Conservation (phyloP, 345 rosid species). For the Acer negundo region DNA sequence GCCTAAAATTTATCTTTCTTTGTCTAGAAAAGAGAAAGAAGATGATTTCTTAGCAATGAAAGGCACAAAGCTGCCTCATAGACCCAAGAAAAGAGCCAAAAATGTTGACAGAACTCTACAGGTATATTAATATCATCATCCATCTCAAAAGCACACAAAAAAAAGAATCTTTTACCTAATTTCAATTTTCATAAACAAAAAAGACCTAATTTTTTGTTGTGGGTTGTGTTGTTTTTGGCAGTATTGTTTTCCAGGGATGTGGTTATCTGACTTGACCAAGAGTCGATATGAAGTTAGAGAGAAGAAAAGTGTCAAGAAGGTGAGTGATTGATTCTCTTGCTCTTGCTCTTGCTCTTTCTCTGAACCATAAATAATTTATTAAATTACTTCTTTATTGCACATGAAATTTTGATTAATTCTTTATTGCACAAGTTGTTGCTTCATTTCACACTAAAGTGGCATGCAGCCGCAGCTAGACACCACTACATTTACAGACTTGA, state of each 20-base stretch:
- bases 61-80: constrained; percentile 69
- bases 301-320: constrained; percentile 78
- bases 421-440: constrained; percentile 7
- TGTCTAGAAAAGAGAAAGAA: constrained; percentile 70
- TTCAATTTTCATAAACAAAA: neutral
- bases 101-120: constrained; percentile 63
- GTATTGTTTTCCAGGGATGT: constrained; percentile 82
- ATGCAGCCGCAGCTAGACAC: too few species aligned
- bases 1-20: constrained; percentile 55
- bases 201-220: neutral
- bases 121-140: constrained; percentile 26
- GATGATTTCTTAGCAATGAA: constrained; percentile 73
- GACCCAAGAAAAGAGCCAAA: constrained; percentile 74
- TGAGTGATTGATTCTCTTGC: constrained; percentile 16
- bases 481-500: neutral
- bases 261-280: constrained; percentile 66
- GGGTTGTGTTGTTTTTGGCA: constrained; percentile 30
- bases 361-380: neutral
- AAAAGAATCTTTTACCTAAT: constrained; percentile 1
- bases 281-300: constrained; percentile 72
- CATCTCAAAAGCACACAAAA: neutral
- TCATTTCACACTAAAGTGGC: too few species aligned
- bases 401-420: neutral
- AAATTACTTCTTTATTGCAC: neutral
- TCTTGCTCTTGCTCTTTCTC: neutral